Conservation (phyloP, 768 basidiomycete species). For the Lactifluus subvellereus region DNA sequence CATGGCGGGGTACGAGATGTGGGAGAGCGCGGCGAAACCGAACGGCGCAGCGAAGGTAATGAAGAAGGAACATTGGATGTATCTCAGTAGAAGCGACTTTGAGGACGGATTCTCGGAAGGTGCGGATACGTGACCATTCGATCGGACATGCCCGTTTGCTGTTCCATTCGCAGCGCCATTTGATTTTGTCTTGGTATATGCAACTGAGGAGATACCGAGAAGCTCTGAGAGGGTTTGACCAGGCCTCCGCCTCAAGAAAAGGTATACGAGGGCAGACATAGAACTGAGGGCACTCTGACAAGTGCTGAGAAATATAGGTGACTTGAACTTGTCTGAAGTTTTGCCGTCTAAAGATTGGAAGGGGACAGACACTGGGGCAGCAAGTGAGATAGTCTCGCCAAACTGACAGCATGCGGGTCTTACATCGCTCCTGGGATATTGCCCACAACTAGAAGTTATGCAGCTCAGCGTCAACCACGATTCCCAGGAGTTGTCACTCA, state of each 20-base stretch:
- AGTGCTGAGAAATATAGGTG: conserved; percentile 78
- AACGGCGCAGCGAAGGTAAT: conserved; percentile 92
- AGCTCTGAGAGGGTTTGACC: conserved; percentile 47
- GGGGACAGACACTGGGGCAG: conserved; percentile 69
- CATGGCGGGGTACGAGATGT: conserved; percentile 98
- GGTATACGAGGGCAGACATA: conserved; percentile 71
- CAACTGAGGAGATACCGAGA: conserved; percentile 50
- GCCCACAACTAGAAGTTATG: conserved; percentile 66
- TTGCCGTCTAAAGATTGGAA: conserved; percentile 64
- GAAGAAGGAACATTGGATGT: conserved; percentile 80
- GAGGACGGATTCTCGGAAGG: conserved; percentile 31
- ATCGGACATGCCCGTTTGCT: conserved; percentile 32
- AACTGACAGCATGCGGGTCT: conserved; percentile 25
- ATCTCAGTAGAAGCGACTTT: conserved; percentile 56
- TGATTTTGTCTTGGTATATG: conserved; percentile 23
- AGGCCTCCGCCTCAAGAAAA: conserved; percentile 53
- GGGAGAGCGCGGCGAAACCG: conserved; percentile 89
- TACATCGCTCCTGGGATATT: conserved; percentile 90
- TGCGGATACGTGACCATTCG: conserved; percentile 28
- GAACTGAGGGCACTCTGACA: conserved; percentile 78
- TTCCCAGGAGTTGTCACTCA: neutral
- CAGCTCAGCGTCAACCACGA: neutral
- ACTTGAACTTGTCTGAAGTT: conserved; percentile 70
- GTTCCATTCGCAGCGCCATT: conserved; percentile 34
- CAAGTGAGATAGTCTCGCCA: neutral